A percentile compares a stretch with the other conserved stretches of the same genome.
These are phyloP conservation scores for Dioszegia aurantiaca DNA, from an alignment of 768 basidiomycete genomes.

Conservation along the genomic window DNA sequence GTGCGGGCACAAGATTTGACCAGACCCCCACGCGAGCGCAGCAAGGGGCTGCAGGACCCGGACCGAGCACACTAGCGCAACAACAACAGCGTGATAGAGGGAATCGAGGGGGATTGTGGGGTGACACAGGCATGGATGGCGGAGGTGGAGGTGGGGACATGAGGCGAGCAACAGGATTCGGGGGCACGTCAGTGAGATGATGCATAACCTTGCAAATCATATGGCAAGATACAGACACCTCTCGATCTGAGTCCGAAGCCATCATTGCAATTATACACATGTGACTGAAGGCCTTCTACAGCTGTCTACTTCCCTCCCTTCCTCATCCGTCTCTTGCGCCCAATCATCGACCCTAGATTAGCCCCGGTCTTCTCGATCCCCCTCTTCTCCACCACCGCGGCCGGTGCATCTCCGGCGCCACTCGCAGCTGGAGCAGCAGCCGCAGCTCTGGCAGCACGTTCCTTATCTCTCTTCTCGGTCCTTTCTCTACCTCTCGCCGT, in stretches of 20 bases:
- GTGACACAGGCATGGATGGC: not conserved
- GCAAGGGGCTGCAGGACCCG: constrained; percentile 37
- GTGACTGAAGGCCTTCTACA: too few relatives aligned
- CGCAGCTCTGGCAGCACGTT: constrained; percentile 11
- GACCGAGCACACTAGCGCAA: constrained; percentile 6
- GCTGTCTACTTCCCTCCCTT: constrained; percentile 40
- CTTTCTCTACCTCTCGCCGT: constrained; percentile 22
- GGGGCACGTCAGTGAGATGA: constrained; percentile 70
- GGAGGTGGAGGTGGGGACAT: constrained; percentile 59
- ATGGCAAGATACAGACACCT: too few relatives aligned
- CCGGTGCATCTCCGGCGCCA: constrained; percentile 33
- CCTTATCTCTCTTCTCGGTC: constrained; percentile 15
- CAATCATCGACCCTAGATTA: constrained; percentile 68
- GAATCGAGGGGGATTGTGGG: constrained; percentile 65
- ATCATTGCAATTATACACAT: too few relatives aligned
- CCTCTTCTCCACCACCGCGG: constrained; percentile 51
- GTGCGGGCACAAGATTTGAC: too few relatives aligned
- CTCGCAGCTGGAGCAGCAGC: constrained; percentile 12
- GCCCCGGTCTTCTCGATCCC: constrained; percentile 51
- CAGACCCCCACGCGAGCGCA: too few relatives aligned
- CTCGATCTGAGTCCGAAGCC: too few relatives aligned
- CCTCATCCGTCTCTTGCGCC: constrained; percentile 72
- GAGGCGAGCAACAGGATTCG: constrained; percentile 75
- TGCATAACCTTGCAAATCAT: too few relatives aligned
- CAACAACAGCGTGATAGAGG: constrained; percentile 17